Evolutionary conservation across 75 land plant genomes (phyloP).

Genomic region (Cunninghamia lanceolata): DNA sequence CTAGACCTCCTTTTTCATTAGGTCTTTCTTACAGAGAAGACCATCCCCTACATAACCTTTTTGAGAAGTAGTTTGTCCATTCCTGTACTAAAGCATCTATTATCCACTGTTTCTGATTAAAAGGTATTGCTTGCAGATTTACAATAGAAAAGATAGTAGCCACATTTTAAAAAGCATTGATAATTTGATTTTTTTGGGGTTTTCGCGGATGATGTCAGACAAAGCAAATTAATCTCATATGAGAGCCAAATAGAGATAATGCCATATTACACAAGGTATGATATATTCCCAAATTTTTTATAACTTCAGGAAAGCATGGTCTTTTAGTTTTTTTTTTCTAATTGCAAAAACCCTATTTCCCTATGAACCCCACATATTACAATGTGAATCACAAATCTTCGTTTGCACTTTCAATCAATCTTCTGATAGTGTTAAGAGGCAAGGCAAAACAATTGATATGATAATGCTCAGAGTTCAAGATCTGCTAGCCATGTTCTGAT

Average conservation of each 20-base stretch:
- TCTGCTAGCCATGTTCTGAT: neutral
- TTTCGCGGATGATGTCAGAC: neutral
- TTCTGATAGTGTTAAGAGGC: too few species aligned
- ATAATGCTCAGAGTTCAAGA: neutral
- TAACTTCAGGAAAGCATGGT: too few species aligned
- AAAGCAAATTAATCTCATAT: neutral
- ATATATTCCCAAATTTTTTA: too few species aligned
- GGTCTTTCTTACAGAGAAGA: neutral
- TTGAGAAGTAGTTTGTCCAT: neutral
- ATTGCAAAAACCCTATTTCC: too few species aligned
- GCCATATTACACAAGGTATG: too few species aligned
- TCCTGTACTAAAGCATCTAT: neutral
- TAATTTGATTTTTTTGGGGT: neutral
- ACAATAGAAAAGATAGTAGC: neutral
- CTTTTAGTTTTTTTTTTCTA: too few species aligned
- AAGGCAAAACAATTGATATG: neutral
- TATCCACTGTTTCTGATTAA: neutral
- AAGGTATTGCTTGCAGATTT: neutral
- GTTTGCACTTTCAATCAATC: too few species aligned
- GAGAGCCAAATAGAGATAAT: neutral
- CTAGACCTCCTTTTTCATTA: neutral
- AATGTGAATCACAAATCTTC: too few species aligned
- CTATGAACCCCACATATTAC: too few species aligned
- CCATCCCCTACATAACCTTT: neutral
- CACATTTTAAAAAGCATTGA: neutral